phyloP scores from a whole-genome alignment of 352 stramenopile genomes.

The Phytophthora colocasiae region DNA sequence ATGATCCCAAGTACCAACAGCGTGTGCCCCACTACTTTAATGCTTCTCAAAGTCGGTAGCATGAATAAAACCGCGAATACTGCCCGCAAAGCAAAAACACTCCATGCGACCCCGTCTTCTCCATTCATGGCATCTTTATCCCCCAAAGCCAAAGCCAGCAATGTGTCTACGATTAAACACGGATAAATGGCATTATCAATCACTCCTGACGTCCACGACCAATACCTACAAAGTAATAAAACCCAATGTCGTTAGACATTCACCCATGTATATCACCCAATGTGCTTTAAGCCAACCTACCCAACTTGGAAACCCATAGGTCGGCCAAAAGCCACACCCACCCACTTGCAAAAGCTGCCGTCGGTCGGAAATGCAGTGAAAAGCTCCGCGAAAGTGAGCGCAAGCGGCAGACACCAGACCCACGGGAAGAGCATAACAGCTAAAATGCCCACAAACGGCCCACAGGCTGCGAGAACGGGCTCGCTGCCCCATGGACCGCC shows the following conservation, averaged over 20 bases:
- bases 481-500: slow-evolving; percentile 76
- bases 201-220: slow-evolving; percentile 71
- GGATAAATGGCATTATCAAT: slow-evolving; percentile 91
- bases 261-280: too few relatives aligned
- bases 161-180: slow-evolving; percentile 81
- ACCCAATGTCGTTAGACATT: too few relatives aligned
- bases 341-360: slow-evolving; percentile 84
- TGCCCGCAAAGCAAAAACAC: slow-evolving; percentile 56
- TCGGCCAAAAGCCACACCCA: slow-evolving; percentile 77
- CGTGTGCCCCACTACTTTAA: slow-evolving; percentile 75
- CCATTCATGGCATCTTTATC: slow-evolving; percentile 31
- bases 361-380: slow-evolving; percentile 86
- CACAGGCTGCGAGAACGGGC: slow-evolving; percentile 65
- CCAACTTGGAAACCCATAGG: slow-evolving; percentile 89
- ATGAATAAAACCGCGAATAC: slow-evolving; percentile 73
- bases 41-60: slow-evolving; percentile 71
- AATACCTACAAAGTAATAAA: slow-evolving; percentile 16
- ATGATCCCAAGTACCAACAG: slow-evolving; percentile 68
- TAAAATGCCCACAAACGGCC: slow-evolving; percentile 70
- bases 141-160: slow-evolving; percentile 44
- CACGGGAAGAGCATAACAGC: slow-evolving; percentile 73
- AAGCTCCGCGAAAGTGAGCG: slow-evolving; percentile 77
- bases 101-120: slow-evolving; percentile 31
- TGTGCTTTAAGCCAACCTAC: slow-evolving; percentile 48
- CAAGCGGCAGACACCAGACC: slow-evolving; percentile 76